phyloP scores from a whole-genome alignment of 345 rosid species.

The Citrus trifoliata region DNA sequence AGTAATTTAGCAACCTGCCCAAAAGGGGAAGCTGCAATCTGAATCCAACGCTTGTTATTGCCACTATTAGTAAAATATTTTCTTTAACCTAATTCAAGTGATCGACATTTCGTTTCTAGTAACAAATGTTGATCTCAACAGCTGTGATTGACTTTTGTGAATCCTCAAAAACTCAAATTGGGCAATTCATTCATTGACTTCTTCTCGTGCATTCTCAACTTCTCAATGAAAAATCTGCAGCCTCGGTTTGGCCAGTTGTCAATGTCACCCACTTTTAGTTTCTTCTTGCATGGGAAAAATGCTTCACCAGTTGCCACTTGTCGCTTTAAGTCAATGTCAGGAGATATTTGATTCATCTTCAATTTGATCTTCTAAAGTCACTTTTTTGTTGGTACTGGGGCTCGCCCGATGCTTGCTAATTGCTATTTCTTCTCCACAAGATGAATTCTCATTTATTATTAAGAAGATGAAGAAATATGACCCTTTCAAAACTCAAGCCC shows the following conservation, averaged over 20 bases:
- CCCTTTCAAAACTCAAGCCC: too few species aligned
- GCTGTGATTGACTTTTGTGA: not conserved
- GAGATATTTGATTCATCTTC: not conserved
- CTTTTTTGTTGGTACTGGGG: not conserved
- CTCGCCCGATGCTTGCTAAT: not conserved
- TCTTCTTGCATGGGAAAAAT: not conserved
- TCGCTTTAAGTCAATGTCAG: not conserved
- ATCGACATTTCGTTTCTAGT: not conserved
- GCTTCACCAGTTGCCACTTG: not conserved
- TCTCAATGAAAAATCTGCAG: not conserved
- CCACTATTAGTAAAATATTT: too few species aligned
- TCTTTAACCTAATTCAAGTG: not conserved
- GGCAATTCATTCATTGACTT: not conserved
- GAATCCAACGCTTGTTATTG: not conserved
- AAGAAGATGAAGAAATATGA: too few species aligned
- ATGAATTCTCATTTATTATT: too few species aligned
- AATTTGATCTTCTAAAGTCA: not conserved
- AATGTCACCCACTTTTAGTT: not conserved
- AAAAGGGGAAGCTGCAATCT: not conserved
- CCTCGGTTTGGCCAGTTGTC: not conserved
- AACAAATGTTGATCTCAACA: not conserved
- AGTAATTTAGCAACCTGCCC: not conserved
- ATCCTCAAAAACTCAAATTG: not conserved
- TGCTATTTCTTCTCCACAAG: not conserved
- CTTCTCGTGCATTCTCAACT: slow-evolving; percentile 8